These are phyloP conservation scores for Aspergillus clavatus DNA, from an alignment of 2,329 filamentous ascomycete genomes.

Conservation along the genomic window DNA sequence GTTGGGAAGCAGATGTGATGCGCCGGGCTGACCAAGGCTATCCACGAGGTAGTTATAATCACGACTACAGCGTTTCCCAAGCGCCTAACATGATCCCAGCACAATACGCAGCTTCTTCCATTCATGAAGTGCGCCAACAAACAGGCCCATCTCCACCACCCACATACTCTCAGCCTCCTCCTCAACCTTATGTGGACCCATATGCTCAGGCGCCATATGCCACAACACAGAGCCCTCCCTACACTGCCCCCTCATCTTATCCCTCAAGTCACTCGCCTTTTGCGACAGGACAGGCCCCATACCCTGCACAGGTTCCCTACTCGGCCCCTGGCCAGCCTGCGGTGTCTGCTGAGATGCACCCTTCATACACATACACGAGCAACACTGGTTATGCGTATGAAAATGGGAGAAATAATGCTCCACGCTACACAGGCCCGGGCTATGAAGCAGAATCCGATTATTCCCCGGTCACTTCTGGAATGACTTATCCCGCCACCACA, in stretches of 20 bases:
- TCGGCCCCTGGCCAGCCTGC: slow-evolving; percentile 33
- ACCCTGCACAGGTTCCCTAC: slow-evolving; percentile 32
- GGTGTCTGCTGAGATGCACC: slow-evolving; percentile 37
- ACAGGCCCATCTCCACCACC: slow-evolving; percentile 35
- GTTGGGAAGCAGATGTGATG: slow-evolving; percentile 45
- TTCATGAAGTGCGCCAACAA: slow-evolving; percentile 37
- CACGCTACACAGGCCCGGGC: slow-evolving; percentile 38
- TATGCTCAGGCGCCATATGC: slow-evolving; percentile 32
- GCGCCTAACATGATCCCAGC: slow-evolving; percentile 36
- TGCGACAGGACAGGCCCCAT: slow-evolving; percentile 30
- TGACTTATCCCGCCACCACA: slow-evolving; percentile 38
- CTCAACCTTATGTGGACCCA: slow-evolving; percentile 33
- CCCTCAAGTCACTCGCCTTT: slow-evolving; percentile 34
- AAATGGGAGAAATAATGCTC: slow-evolving; percentile 36
- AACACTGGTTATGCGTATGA: slow-evolving; percentile 35
- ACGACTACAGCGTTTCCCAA: slow-evolving; percentile 34
- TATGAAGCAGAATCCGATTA: slow-evolving; percentile 42
- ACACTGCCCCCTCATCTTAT: slow-evolving; percentile 30
- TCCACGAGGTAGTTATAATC: slow-evolving; percentile 40
- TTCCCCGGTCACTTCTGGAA: slow-evolving; percentile 38
- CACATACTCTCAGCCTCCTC: slow-evolving; percentile 31
- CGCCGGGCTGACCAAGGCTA: slow-evolving; percentile 39
- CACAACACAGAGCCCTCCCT: slow-evolving; percentile 30
- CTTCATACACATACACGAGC: slow-evolving; percentile 36
- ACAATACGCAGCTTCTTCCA: slow-evolving; percentile 33